Conservation (phyloP, 139 green algal species). For the Chlamydomonas applanata region DNA sequence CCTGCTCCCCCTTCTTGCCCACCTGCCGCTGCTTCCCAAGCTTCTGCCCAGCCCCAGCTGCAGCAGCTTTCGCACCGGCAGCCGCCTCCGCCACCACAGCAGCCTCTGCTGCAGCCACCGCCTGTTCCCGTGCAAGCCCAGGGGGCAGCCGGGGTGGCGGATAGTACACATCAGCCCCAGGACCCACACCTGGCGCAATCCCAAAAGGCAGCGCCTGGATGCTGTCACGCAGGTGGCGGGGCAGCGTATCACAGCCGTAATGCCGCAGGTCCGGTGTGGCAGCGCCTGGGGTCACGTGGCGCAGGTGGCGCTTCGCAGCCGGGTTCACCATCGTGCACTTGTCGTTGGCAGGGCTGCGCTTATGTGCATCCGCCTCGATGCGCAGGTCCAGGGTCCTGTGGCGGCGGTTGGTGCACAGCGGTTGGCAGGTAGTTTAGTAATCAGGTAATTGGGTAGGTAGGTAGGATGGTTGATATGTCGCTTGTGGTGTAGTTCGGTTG, state of each 20-base stretch:
- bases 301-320: conserved; percentile 64
- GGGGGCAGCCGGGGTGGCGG: not conserved
- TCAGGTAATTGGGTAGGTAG: no score
- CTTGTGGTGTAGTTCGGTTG: no score
- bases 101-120: not conserved
- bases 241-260: conserved; percentile 39
- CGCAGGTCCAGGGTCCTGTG: conserved; percentile 50
- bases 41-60: no score
- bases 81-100: not conserved
- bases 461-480: no score
- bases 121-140: not conserved
- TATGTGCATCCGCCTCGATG: conserved; percentile 46
- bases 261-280: not conserved
- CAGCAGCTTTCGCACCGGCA: no score
- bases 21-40: no score
- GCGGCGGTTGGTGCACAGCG: no score
- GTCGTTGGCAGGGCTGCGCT: conserved; percentile 44
- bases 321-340: conserved; percentile 72
- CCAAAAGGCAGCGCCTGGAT: not conserved
- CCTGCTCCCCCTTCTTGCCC: no score
- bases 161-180: not conserved
- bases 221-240: not conserved
- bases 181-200: not conserved
- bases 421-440: no score
- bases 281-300: conserved; percentile 54